A percentile compares a stretch with the other conserved stretches of the same genome.
phyloP scores from a whole-genome alignment of 805 yeast genomes.

The Nakazawaea siamensis region DNA sequence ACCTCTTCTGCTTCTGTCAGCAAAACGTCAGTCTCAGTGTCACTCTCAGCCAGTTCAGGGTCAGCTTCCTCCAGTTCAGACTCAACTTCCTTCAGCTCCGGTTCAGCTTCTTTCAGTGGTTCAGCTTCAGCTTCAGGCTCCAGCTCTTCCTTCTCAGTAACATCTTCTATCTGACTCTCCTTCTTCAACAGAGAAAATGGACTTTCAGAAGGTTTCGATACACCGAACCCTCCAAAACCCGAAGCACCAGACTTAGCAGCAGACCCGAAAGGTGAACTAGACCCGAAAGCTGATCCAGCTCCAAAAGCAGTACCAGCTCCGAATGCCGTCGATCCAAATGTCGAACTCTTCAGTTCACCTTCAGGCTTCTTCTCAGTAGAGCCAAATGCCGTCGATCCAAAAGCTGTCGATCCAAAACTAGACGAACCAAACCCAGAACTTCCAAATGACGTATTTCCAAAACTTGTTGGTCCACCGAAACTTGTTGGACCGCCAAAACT shows the following conservation, averaged over 20 bases:
- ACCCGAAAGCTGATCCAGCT: not conserved
- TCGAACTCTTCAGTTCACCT: not conserved
- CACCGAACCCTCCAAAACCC: not conserved
- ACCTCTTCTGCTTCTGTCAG: conserved; percentile 1
- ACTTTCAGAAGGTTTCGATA: not conserved
- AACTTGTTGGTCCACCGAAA: not conserved
- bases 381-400: conserved; percentile 11
- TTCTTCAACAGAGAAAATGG: no score
- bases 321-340: not conserved
- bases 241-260: not conserved
- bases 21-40: not conserved
- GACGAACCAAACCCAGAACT: not conserved
- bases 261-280: not conserved
- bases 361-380: not conserved
- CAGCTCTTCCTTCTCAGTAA: not conserved
- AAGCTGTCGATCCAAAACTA: conserved; percentile 17
- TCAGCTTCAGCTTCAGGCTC: conserved; percentile 1
- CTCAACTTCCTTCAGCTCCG: no score
- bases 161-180: not conserved
- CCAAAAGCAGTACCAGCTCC: not conserved
- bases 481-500: no score
- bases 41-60: not conserved
- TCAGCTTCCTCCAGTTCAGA: not conserved
- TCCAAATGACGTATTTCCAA: conserved; percentile 10
- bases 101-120: not conserved